Percentiles rank a stretch among this genome's conserved stretches.
These are phyloP conservation scores for Fusarium goolgardi DNA, from an alignment of 2,329 filamentous ascomycete genomes.

Conservation along the genomic window DNA sequence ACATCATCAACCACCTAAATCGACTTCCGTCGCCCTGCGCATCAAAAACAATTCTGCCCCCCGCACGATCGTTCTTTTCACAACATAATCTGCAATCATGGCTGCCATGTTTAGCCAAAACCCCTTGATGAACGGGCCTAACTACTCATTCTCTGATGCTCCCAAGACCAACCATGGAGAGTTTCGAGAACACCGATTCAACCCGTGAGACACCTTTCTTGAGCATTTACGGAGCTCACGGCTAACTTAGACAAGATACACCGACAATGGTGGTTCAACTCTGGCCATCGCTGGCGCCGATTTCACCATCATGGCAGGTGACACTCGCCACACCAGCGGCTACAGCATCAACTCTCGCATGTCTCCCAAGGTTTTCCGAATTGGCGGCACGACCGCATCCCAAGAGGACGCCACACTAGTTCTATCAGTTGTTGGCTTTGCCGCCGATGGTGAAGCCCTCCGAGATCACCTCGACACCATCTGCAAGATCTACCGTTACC, in stretches of 20 bases:
- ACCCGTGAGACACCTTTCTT: slow-evolving; percentile 74
- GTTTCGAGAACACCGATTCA: slow-evolving; percentile 83
- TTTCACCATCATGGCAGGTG: slow-evolving; percentile 96
- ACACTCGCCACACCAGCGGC: slow-evolving; percentile 93
- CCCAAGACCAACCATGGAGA: slow-evolving; percentile 66
- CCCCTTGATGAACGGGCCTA: slow-evolving; percentile 74
- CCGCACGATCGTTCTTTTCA: not conserved
- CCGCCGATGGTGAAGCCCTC: slow-evolving; percentile 91
- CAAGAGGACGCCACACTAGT: slow-evolving; percentile 88
- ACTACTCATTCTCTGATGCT: slow-evolving; percentile 74
- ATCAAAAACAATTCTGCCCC: slow-evolving; percentile 9
- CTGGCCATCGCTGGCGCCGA: slow-evolving; percentile 93
- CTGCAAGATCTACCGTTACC: slow-evolving; percentile 99
- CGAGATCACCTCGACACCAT: slow-evolving; percentile 94
- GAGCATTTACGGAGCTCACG: not conserved
- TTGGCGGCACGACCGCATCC: slow-evolving; percentile 88
- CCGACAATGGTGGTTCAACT: slow-evolving; percentile 97
- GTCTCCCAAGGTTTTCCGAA: slow-evolving; percentile 95
- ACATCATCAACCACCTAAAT: slow-evolving; percentile 28
- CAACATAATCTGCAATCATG: slow-evolving; percentile 57
- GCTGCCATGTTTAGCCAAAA: slow-evolving; percentile 77
- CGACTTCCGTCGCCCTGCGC: slow-evolving; percentile 16
- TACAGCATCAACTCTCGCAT: slow-evolving; percentile 99
- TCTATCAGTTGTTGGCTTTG: slow-evolving; percentile 94
- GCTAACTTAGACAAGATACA: slow-evolving; percentile 73